phyloP scores from a whole-genome alignment of 306 rosid species.

The Purshia tridentata region DNA sequence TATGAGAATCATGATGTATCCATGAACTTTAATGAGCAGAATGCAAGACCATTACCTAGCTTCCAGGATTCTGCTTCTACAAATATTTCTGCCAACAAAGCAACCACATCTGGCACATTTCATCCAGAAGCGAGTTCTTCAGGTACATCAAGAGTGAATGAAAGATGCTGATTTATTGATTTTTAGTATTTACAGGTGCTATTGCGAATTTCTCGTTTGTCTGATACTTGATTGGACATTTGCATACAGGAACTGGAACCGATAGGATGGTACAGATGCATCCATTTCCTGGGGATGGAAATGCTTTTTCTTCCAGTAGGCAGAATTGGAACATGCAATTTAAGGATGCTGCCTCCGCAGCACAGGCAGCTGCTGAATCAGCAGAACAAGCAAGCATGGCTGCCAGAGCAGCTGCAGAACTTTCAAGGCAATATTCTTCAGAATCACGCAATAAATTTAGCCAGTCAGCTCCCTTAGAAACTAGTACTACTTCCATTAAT shows the following conservation, averaged over 20 bases:
- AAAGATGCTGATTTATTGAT: constrained; percentile 3
- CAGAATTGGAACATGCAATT: constrained; percentile 72
- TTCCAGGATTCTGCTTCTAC: constrained; percentile 34
- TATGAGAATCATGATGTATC: constrained; percentile 37
- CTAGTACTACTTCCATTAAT: constrained; percentile 30
- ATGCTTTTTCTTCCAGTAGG: constrained; percentile 35
- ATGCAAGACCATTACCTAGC: constrained; percentile 29
- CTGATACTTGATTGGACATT: constrained; percentile 13
- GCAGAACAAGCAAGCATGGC: constrained; percentile 92
- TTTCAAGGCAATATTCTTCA: constrained; percentile 66
- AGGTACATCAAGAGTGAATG: constrained; percentile 39
- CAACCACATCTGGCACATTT: constrained; percentile 35
- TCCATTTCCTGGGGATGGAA: constrained; percentile 45
- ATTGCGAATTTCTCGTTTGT: background rate
- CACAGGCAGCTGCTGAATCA: constrained; percentile 96
- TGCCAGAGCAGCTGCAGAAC: constrained; percentile 99
- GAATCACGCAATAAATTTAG: constrained; percentile 38
- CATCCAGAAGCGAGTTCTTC: constrained; percentile 49
- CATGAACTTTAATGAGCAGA: constrained; percentile 35
- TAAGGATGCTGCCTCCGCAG: constrained; percentile 95
- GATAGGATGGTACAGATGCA: constrained; percentile 38
- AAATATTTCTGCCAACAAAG: constrained; percentile 28
- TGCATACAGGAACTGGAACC: constrained; percentile 40
- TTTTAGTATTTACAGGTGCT: background rate
- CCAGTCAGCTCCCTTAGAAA: constrained; percentile 38